Percentiles rank a stretch among this genome's conserved stretches.
Evolutionary conservation across 495 filamentous ascomycete species (phyloP).

Genomic region (Penicillium bovifimosum): DNA sequence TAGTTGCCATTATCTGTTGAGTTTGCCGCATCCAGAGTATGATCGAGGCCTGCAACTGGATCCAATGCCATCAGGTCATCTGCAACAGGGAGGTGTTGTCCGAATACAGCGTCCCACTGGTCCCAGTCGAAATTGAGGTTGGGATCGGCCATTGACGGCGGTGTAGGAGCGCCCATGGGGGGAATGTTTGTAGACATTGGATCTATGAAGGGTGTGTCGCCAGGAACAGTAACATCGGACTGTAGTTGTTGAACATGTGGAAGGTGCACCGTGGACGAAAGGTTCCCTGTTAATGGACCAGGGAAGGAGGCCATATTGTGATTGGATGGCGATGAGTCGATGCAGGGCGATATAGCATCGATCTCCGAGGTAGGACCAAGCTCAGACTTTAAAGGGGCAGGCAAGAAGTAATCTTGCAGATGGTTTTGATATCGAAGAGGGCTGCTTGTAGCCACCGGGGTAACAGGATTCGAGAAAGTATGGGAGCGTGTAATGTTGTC

Average conservation of each 20-base stretch:
- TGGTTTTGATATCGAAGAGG: constrained; percentile 26
- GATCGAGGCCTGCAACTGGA: constrained; percentile 36
- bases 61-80: constrained; percentile 45
- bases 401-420: constrained; percentile 4
- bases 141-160: constrained; percentile 42
- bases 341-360: background rate
- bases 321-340: constrained; percentile 12
- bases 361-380: constrained; percentile 14
- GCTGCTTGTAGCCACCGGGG: constrained; percentile 17
- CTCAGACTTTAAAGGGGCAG: constrained; percentile 10
- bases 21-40: constrained; percentile 15
- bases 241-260: constrained; percentile 4
- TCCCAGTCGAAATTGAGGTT: constrained; percentile 47
- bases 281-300: constrained; percentile 5
- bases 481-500: constrained; percentile 39
- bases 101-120: constrained; percentile 48
- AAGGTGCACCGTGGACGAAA: constrained; percentile 5
- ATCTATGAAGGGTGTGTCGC: constrained; percentile 22
- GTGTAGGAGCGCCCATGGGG: constrained; percentile 28
- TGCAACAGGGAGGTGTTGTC: constrained; percentile 42
- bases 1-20: background rate
- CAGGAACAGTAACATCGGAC: background rate
- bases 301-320: constrained; percentile 10
- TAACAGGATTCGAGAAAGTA: constrained; percentile 18
- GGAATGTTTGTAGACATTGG: constrained; percentile 17